These are phyloP conservation scores for Aspergillus heteromorphus DNA, from an alignment of 495 filamentous ascomycete genomes.

Conservation along the genomic window DNA sequence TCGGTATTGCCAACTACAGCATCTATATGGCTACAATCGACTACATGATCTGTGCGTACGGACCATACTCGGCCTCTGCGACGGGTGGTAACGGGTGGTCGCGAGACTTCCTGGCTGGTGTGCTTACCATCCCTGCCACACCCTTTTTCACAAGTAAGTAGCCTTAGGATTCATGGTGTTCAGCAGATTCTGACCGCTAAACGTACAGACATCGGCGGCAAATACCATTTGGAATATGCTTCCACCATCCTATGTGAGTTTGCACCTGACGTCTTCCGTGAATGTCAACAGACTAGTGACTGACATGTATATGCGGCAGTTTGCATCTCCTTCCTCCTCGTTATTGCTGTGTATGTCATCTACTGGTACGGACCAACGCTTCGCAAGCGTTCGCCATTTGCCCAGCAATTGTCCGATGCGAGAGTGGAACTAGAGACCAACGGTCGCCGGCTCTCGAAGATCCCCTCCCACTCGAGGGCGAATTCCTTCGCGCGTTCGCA, in stretches of 20 bases:
- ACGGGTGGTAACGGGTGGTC: conserved; percentile 71
- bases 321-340: conserved; percentile 63
- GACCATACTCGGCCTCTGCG: conserved; percentile 66
- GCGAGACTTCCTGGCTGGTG: conserved; percentile 77
- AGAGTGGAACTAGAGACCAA: conserved; percentile 36
- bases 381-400: conserved; percentile 66
- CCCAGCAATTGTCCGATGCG: conserved; percentile 59
- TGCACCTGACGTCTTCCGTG: too few relatives aligned
- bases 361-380: conserved; percentile 70
- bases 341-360: conserved; percentile 67
- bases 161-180: neutral
- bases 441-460: conserved; percentile 34
- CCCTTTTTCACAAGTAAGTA: conserved; percentile 56
- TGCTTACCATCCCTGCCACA: conserved; percentile 67
- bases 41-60: conserved; percentile 69
- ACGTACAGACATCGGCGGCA: conserved; percentile 52
- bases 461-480: conserved; percentile 35
- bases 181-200: neutral
- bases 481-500: conserved; percentile 45
- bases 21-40: conserved; percentile 77
- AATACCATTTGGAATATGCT: conserved; percentile 58
- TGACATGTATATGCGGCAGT: conserved; percentile 20
- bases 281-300: neutral
- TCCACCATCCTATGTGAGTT: conserved; percentile 62
- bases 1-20: conserved; percentile 63